Base-by-base conservation (phyloP, 2,329 filamentous ascomycete species). In the Penicillium aurantiogriseum region DNA sequence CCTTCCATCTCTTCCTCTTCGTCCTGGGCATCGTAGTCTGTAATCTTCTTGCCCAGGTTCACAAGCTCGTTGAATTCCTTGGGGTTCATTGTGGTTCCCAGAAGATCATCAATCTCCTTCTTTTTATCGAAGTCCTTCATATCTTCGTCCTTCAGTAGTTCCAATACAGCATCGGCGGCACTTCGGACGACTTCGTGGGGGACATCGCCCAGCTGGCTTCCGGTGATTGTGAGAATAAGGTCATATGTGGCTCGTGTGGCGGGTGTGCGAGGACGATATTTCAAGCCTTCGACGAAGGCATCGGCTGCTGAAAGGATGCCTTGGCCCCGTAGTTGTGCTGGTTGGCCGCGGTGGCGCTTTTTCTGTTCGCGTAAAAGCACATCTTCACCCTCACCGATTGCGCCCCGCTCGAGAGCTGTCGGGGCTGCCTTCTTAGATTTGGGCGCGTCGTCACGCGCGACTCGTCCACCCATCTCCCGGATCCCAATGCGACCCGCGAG, bases 51-150 rank as follows among this genome's bases (percentile, higher is more conserved):
- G 63, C 92, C 91, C 43, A 99, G 80, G 71, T 97, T 99, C 54
- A 97, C 88, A 64, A 99, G 79, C 77, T 97, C 93, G 71, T 97
- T 97, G 79, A 97, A 99, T 73, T 96, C 88, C 72, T 97, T 96
- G 1, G 91, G 85, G 48, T 83, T 88, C 80, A 97, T 85, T 0
- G 87, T 86, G 36, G 84, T 84, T n/a, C 93, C 94, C 42, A 99
- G 76, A 58, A 97, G 86, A 63, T 97, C 94, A 68, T 99, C 94
- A 43, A 97, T 86, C 73, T 97, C 92, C 77, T 92, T 96, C 81
- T 99, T 99, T 81, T 95, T 97, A 74, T 99, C 94, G 59, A 96
- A 90, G 72, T 99, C 94, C 75, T 97, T 97, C 79, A 97, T 81
- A 62, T 92, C 89, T 62, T 97, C 92, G 67, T 97, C 92, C 76